These are phyloP conservation scores for Lindgomyces ingoldianus DNA, from an alignment of 495 filamentous ascomycete genomes.

Conservation along the genomic window DNA sequence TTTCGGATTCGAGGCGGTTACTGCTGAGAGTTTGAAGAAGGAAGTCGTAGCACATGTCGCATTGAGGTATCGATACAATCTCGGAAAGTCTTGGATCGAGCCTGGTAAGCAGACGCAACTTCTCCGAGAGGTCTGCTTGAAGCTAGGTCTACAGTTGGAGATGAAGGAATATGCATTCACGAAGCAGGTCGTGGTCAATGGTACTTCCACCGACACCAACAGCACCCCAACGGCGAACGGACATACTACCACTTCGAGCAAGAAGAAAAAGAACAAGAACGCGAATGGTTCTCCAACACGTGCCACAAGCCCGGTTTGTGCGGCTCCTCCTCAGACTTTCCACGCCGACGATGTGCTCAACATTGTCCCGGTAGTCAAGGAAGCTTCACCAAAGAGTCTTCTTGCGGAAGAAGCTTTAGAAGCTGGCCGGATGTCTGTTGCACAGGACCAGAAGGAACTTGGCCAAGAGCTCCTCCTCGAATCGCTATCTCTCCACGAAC, in stretches of 20 bases:
- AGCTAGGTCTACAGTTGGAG: conserved; percentile 86
- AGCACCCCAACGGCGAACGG: conserved; percentile 49
- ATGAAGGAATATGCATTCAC: conserved; percentile 78
- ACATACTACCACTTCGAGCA: conserved; percentile 51
- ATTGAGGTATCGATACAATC: conserved; percentile 72
- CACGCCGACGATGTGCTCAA: conserved; percentile 83
- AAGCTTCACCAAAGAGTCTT: conserved; percentile 81
- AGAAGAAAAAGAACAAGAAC: conserved; percentile 72
- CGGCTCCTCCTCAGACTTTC: conserved; percentile 64
- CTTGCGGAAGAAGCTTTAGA: conserved; percentile 95
- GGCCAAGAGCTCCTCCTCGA: conserved; percentile 95
- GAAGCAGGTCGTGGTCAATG: conserved; percentile 43
- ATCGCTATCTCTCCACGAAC: conserved; percentile 93
- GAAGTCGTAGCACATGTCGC: conserved; percentile 72
- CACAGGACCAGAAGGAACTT: conserved; percentile 91
- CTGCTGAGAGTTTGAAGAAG: conserved; percentile 65
- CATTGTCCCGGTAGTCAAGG: conserved; percentile 89
- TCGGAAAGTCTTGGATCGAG: conserved; percentile 65
- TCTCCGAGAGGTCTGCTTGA: conserved; percentile 84
- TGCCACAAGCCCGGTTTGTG: conserved; percentile 55
- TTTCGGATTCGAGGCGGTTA: conserved; percentile 74
- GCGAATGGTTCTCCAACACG: conserved; percentile 47
- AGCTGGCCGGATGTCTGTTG: conserved; percentile 89
- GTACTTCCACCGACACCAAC: conserved; percentile 44
- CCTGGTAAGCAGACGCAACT: conserved; percentile 75